Conservation (phyloP, 176 grass and related monocot genomes). For the Rhynchospora breviuscula region DNA sequence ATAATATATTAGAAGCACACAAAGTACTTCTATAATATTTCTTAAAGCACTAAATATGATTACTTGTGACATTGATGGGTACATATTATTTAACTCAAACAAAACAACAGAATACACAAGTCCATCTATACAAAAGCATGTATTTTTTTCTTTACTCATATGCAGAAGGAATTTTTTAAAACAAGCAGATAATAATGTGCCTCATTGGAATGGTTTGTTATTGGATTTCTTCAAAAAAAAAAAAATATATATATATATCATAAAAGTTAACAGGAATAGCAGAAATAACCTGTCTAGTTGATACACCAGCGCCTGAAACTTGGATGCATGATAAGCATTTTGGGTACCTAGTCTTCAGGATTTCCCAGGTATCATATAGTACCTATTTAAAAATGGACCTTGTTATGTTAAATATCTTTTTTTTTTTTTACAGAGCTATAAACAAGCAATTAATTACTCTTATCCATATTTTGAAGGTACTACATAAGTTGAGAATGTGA, state of each 20-base stretch:
- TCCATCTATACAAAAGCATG: too few species aligned
- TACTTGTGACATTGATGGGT: background rate
- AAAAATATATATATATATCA: background rate
- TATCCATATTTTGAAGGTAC: background rate
- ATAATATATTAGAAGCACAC: background rate
- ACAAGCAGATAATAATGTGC: background rate
- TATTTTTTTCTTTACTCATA: too few species aligned
- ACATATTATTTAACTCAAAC: background rate
- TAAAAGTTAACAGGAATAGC: background rate
- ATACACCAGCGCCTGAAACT: conserved; percentile 12
- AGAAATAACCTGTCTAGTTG: conserved; percentile 23
- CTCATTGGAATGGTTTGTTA: background rate
- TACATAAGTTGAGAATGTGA: background rate
- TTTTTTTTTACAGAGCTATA: background rate
- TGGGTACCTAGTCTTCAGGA: conserved; percentile 32
- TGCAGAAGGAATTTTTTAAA: background rate
- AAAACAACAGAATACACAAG: background rate
- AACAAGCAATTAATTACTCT: background rate
- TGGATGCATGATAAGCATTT: conserved; percentile 34
- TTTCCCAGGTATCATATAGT: conserved; percentile 27
- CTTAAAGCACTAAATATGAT: background rate
- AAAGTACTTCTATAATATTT: background rate
- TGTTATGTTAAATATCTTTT: background rate
- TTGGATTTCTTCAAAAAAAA: background rate
- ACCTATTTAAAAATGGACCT: conserved; percentile 20